phyloP scores from a whole-genome alignment of 129 eudicot genomes.

The Helichrysum umbraculigerum region DNA sequence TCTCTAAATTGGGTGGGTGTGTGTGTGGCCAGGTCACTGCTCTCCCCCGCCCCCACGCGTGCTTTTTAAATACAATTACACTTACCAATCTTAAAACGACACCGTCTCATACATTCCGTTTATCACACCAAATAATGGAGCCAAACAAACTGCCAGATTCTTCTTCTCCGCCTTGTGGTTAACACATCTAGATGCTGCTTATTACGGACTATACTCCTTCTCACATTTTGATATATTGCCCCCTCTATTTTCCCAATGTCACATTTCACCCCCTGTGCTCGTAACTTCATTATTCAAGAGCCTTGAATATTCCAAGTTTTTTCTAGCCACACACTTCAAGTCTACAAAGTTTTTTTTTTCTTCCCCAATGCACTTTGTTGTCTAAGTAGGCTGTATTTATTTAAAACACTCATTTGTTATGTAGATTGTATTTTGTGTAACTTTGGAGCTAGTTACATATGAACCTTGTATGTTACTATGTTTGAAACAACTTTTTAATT shows the following conservation, averaged over 20 bases:
- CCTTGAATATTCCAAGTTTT: too few species aligned
- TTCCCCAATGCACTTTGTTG: too few species aligned
- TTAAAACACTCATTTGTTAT: too few species aligned
- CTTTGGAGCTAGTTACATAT: too few species aligned
- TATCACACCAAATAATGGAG: too few species aligned
- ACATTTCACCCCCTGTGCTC: not conserved
- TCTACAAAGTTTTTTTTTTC: too few species aligned
- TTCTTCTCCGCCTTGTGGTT: not conserved
- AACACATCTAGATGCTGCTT: not conserved
- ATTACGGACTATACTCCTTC: not conserved
- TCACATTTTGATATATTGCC: not conserved
- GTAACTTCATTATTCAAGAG: not conserved
- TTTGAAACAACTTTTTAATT: too few species aligned
- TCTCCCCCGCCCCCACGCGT: conserved; percentile 30
- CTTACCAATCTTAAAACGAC: not conserved
- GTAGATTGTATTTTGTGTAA: too few species aligned
- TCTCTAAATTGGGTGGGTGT: conserved; percentile 20
- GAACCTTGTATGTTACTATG: too few species aligned
- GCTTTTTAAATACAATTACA: not conserved
- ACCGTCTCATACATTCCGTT: conserved; percentile 7
- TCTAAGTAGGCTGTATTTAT: too few species aligned
- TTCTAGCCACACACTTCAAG: too few species aligned
- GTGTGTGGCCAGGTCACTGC: conserved; percentile 34
- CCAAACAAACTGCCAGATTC: too few species aligned
- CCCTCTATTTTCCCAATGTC: not conserved